Evolutionary conservation across 176 grass and related monocot species (phyloP), one percentile per base, ranked within the genome.

Genomic region (Typha latifolia): DNA sequence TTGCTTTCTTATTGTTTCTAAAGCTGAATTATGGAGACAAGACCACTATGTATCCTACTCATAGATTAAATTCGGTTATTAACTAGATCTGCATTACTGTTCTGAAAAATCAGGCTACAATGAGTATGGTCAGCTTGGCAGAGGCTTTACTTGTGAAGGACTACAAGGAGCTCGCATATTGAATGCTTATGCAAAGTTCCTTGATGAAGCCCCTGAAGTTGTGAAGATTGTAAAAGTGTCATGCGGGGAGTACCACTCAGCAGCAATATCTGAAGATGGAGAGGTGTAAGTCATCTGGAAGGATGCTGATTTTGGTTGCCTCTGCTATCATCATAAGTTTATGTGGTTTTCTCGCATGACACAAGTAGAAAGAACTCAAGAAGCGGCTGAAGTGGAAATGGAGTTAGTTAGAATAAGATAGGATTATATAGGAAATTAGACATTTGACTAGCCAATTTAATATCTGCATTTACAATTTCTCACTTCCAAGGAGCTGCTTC

Each of bases 41-140:
- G 57, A 51, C 50, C 12, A 49, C 20, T 68, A 1, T 43, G 7
- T 14, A 67, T 47, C 51, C 47, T 48, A 77, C 51, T 29, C 51
- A 75, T 31, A 62, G 67, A 47, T 64, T 51, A 15, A 12, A 32
- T 43, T 18, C 4, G 62, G 37, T 26, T 34, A 75, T 75, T 75
- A 48, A 75, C 73, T 75, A 43, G 51, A 75, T 75, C 13, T 32
- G 16, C 66, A 50, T 66, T 66, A 66, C 78, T 80, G 67, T 90
- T 83, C 73, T 83, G 84, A 84, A 72, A 78, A 88, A 88, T 80
- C 85, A 97, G 93, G 93, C 85, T 97, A 92, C 80, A 97, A 97
- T 89, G 93, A 97, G 66, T 84, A 81, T 76, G 93, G 93, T 76
- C 93, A 97, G 85, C 85, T 89, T 74, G 93, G 93, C 75, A 97